Percentiles rank a stretch among this genome's conserved stretches.
Evolutionary conservation across 805 yeast species (phyloP).

Genomic region (Wickerhamomyces subpelliculosus): DNA sequence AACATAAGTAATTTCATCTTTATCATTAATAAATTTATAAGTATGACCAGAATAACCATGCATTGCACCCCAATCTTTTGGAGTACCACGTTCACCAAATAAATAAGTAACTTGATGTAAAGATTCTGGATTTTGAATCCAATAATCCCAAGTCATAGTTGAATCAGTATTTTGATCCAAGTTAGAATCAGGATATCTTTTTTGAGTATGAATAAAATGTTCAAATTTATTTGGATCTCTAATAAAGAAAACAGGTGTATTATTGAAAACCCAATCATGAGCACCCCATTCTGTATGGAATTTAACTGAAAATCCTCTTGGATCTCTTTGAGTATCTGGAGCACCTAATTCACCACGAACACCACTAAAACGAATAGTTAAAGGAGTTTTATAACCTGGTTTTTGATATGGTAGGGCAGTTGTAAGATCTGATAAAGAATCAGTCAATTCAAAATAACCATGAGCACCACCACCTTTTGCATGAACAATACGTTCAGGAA

Average conservation of each 20-base stretch:
- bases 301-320: slow-evolving; percentile 63
- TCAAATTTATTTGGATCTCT: slow-evolving; percentile 63
- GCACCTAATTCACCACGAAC: slow-evolving; percentile 68
- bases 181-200: slow-evolving; percentile 51
- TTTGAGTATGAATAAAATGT: slow-evolving; percentile 60
- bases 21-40: slow-evolving; percentile 45
- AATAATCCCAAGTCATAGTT: slow-evolving; percentile 51
- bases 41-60: slow-evolving; percentile 63
- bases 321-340: slow-evolving; percentile 62
- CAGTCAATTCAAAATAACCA: slow-evolving; percentile 53
- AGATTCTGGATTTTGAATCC: slow-evolving; percentile 46
- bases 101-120: slow-evolving; percentile 50
- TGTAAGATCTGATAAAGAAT: slow-evolving; percentile 46
- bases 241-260: slow-evolving; percentile 62
- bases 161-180: slow-evolving; percentile 41
- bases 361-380: slow-evolving; percentile 48
- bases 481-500: slow-evolving; percentile 64
- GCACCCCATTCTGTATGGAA: slow-evolving; percentile 63
- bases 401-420: slow-evolving; percentile 35
- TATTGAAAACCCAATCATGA: slow-evolving; percentile 68
- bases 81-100: slow-evolving; percentile 58
- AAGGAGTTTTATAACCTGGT: slow-evolving; percentile 35
- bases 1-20: slow-evolving; percentile 46
- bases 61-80: slow-evolving; percentile 47
- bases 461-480: slow-evolving; percentile 63